Evolutionary conservation across 768 basidiomycete species (phyloP).

Genomic region (Rhodocollybia butyracea): DNA sequence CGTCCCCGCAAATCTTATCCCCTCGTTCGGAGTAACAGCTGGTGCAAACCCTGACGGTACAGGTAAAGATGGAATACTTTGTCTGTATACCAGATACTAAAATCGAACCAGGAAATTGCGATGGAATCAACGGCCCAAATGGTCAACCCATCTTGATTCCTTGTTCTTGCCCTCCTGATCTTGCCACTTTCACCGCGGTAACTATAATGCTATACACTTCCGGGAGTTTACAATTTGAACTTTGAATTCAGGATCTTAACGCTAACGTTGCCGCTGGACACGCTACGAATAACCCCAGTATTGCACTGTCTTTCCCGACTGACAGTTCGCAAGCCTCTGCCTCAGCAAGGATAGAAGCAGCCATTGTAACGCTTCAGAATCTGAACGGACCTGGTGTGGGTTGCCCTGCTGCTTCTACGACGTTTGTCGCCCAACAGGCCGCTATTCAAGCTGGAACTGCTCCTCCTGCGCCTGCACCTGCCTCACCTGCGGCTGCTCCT

Average conservation of each 20-base stretch:
- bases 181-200: conserved; percentile 50
- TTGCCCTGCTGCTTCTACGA: conserved; percentile 64
- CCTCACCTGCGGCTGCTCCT: conserved; percentile 19
- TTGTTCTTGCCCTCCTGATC: conserved; percentile 61
- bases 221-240: not conserved
- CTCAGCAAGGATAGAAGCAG: conserved; percentile 55
- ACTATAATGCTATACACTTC: conserved; percentile 44
- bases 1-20: conserved; percentile 47
- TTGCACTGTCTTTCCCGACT: conserved; percentile 60
- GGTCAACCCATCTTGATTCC: conserved; percentile 60
- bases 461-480: not conserved
- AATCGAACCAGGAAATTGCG: conserved; percentile 48
- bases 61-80: conserved; percentile 53
- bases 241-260: conserved; percentile 34
- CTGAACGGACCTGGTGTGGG: conserved; percentile 64
- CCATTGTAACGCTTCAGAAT: conserved; percentile 68
- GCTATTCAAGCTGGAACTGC: conserved; percentile 10
- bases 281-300: conserved; percentile 57
- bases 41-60: conserved; percentile 61
- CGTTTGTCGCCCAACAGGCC: conserved; percentile 35
- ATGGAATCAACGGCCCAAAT: conserved; percentile 56
- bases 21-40: conserved; percentile 52
- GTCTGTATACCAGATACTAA: conserved; percentile 62
- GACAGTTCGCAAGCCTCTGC: conserved; percentile 53
- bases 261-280: conserved; percentile 60